phyloP scores from a whole-genome alignment of 1,139 yeast species.

The Oligophagozyma castellii region DNA sequence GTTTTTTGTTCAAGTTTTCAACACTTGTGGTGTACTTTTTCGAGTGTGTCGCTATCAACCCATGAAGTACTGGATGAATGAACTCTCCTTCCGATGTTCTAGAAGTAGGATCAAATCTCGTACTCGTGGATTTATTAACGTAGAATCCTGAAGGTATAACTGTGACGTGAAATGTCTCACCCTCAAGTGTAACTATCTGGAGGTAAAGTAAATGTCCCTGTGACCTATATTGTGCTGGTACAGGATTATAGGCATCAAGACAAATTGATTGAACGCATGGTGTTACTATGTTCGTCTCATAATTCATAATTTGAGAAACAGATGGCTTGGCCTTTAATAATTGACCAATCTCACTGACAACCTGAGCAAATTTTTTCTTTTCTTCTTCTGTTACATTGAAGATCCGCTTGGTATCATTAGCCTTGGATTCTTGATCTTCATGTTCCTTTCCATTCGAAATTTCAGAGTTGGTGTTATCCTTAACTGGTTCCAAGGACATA shows the following conservation, averaged over 20 bases:
- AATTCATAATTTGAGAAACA: constrained; percentile 11
- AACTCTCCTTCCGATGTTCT: constrained; percentile 22
- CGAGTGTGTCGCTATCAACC: constrained; percentile 23
- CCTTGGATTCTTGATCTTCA: constrained; percentile 9
- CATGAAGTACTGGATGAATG: constrained; percentile 16
- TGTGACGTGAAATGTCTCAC: constrained; percentile 66
- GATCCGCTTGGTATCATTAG: constrained; percentile 4
- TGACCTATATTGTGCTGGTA: constrained; percentile 43
- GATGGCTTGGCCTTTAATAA: constrained; percentile 8
- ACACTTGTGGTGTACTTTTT: constrained; percentile 28
- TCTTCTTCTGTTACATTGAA: constrained; percentile 17
- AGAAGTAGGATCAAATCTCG: constrained; percentile 54
- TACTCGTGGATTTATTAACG: constrained; percentile 53
- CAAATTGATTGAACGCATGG: constrained; percentile 37
- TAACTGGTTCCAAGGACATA: constrained; percentile 14
- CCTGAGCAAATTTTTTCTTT: constrained; percentile 23
- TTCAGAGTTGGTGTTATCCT: constrained; percentile 1
- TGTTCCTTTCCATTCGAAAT: constrained; percentile 7
- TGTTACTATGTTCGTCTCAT: constrained; percentile 20
- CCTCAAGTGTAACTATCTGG: constrained; percentile 64
- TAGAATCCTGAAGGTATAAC: constrained; percentile 68
- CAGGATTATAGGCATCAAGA: constrained; percentile 81
- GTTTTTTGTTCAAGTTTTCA: constrained; percentile 27
- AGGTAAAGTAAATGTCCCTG: constrained; percentile 77
- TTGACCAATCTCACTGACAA: constrained; percentile 17